Conservation (phyloP, 2,329 filamentous ascomycete species). For the Pyricularia sp. region DNA sequence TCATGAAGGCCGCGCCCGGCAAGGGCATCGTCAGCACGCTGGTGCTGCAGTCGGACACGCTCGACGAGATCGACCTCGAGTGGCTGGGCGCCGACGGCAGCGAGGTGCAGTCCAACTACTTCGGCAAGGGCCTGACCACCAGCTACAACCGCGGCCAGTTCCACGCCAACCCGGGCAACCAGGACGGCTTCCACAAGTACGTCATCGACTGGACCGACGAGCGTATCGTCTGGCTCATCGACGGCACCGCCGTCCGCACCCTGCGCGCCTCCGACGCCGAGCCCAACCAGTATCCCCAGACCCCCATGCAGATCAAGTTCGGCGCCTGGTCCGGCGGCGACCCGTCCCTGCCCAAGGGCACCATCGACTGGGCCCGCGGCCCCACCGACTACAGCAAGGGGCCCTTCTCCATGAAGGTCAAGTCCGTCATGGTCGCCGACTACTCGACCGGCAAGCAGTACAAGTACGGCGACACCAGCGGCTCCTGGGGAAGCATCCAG, state of each 20-base stretch:
- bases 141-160: constrained; percentile 84
- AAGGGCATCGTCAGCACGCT: constrained; percentile 88
- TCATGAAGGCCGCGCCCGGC: constrained; percentile 78
- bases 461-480: constrained; percentile 67
- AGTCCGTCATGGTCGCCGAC: constrained; percentile 68
- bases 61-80: constrained; percentile 97
- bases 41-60: constrained; percentile 79
- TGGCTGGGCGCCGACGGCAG: constrained; percentile 73
- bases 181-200: constrained; percentile 74
- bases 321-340: constrained; percentile 92
- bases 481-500: constrained; percentile 72
- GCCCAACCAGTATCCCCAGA: constrained; percentile 76
- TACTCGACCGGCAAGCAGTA: constrained; percentile 90
- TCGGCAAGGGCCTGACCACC: constrained; percentile 80
- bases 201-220: constrained; percentile 83
- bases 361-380: constrained; percentile 83
- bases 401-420: constrained; percentile 79
- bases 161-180: constrained; percentile 60
- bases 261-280: constrained; percentile 62
- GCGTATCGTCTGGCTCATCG: constrained; percentile 81
- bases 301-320: constrained; percentile 89
- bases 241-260: constrained; percentile 66
- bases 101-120: constrained; percentile 95
- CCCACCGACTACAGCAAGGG: constrained; percentile 74
- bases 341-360: constrained; percentile 66